Evolutionary conservation across 495 filamentous ascomycete species (phyloP), one percentile per base, ranked within the genome.

Genomic region (Apodospora peruviana): DNA sequence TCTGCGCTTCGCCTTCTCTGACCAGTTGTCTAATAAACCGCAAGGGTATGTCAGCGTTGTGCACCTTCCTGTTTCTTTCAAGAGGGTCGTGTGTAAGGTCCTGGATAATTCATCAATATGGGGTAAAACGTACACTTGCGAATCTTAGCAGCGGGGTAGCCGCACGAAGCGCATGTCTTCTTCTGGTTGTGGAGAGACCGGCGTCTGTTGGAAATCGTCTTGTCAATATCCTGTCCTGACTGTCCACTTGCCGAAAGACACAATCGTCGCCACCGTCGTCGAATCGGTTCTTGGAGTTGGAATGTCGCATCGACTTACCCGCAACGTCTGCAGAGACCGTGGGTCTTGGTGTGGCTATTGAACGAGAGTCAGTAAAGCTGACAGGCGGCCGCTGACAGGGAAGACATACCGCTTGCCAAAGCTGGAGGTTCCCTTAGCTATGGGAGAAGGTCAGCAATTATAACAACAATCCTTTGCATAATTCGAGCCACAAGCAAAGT

Each of bases 111-210:
- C n/a, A n/a, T n/a, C n/a, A 17, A 32, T 32, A 32, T 32, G 14
- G 20, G 55, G 40, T 34, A 54, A 52, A 67, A 89, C 93, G 74
- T 95, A 98, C 93, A 98, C 83, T 95, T 90, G 73, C 93, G 82
- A 70, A 79, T 91, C 81, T 94, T 95, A 73, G 93, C 93, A 61
- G 90, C 79, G 56, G 93, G 93, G 80, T 96, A 98, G 73, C 89
- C 93, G 78, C 93, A 98, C 66, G 89, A 89, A 54, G 93, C 80
- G 79, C 93, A 98, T 61, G 87, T 91, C 72, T 93, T 85, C 86
- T 98, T 98, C 80, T 98, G 93, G 79, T 97, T 87, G 85, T 98
- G 93, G 72, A 95, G 86, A 57, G 93, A 95, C 64, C 93, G 93
- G 58, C 85, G 84, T 69, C 91, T 91, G 93, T 61, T 62, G 58